Conservation (phyloP, 306 rosid species). For the Trifolium repens region DNA sequence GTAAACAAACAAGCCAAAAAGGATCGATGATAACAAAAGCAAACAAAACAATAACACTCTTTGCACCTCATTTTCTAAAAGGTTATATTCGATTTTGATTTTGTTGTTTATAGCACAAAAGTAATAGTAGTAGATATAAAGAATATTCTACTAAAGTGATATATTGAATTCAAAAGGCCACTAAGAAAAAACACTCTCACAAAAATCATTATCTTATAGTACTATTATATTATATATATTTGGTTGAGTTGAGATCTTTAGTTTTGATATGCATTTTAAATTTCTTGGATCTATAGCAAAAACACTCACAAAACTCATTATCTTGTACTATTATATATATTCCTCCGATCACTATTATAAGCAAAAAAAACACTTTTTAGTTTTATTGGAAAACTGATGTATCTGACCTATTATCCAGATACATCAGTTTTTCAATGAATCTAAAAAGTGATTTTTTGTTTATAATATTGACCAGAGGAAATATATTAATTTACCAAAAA, state of each 20-base stretch:
- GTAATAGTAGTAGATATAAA: slow-evolving; percentile 10
- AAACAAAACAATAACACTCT: slow-evolving; percentile 36
- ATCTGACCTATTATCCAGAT: no score
- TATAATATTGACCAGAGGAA: no score
- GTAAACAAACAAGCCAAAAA: slow-evolving; percentile 39
- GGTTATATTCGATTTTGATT: slow-evolving; percentile 36
- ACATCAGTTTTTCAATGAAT: no score
- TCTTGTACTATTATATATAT: no score
- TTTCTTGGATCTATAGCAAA: slow-evolving; percentile 3
- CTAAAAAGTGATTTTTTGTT: no score
- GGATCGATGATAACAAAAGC: slow-evolving; percentile 9
- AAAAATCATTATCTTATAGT: neutral
- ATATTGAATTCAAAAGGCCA: slow-evolving; percentile 26
- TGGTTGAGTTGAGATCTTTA: slow-evolving; percentile 24
- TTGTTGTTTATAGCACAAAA: slow-evolving; percentile 40
- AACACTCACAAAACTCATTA: no score
- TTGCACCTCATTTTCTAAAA: slow-evolving; percentile 50
- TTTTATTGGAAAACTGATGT: no score
- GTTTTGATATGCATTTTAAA: slow-evolving; percentile 3
- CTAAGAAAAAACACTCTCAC: slow-evolving; percentile 1
- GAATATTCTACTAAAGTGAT: slow-evolving; percentile 50
- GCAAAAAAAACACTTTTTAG: no score
- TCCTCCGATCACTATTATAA: no score
- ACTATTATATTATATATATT: neutral
- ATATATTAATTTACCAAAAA: no score